A percentile compares a stretch with the other conserved stretches of the same genome.
Conservation (phyloP, 208 protist species). For the Acanthamoeba triangularis region DNA sequence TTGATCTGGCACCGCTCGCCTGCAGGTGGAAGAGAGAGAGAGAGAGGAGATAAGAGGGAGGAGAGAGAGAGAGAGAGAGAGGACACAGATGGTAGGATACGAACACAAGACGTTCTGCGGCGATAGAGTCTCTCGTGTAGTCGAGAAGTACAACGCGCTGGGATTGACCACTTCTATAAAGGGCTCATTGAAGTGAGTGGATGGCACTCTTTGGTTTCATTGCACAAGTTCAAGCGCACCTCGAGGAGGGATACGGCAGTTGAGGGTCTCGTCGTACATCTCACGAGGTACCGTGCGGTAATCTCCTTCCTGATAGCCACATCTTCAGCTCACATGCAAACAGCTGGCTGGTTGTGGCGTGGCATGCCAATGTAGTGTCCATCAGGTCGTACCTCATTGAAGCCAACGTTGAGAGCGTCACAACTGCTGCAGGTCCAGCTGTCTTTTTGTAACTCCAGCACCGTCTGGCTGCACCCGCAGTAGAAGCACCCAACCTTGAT, state of each 20-base stretch:
- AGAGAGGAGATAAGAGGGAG: background rate
- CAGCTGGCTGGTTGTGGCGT: background rate
- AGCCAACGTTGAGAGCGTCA: conserved; percentile 20
- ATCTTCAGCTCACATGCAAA: background rate
- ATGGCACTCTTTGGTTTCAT: background rate
- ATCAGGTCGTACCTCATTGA: background rate
- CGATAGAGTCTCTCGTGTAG: conserved; percentile 2
- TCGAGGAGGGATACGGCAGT: background rate
- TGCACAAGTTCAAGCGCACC: background rate
- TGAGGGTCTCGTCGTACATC: conserved; percentile 43
- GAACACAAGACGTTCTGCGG: conserved; percentile 24
- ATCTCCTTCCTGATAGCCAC: background rate
- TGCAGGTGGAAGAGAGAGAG: background rate
- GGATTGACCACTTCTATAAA: conserved; percentile 49
- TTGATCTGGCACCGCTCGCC: conserved; percentile 24
- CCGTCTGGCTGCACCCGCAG: background rate
- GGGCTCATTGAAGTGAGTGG: background rate
- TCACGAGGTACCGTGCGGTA: conserved; percentile 35
- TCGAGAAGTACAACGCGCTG: conserved; percentile 30
- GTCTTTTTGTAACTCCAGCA: background rate
- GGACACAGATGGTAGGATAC: background rate
- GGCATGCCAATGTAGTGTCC: background rate
- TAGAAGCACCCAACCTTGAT: conserved; percentile 5
- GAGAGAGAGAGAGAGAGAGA: background rate
- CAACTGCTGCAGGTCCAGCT: background rate